Evolutionary conservation across 2,329 filamentous ascomycete genomes (phyloP), one percentile per base, ranked within the genome.

Genomic region (Phialophora verrucosa): DNA sequence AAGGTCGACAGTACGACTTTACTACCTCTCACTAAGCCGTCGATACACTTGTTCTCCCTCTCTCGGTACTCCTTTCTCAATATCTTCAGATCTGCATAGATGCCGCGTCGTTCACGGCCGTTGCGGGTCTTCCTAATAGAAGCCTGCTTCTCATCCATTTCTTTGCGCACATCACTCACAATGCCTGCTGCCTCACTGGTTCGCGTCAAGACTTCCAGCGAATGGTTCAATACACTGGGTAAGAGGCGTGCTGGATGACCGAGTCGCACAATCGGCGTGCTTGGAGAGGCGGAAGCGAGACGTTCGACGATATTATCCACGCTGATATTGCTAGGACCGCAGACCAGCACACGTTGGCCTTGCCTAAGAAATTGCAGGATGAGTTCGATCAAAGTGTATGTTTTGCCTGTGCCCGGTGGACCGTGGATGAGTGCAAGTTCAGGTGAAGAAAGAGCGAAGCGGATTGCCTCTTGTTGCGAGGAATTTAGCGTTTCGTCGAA

Each of bases 251-350:
- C 95, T 0, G 95, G 95, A 77, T 99, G 95, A 0, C 95, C 95
- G 0, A 99, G 86, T 1, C 95, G 90, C 42, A 98, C 86, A 73
- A 98, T 92, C 0, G 92, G 90, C 1, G 97, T 84, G 74, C 92
- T 93, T 0, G 91, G 88, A 5, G 71, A 69, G 2, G 70, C 64
- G 23, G 64, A 35, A 1, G 93, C 88, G 1, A 98, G 85, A 7
- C 95, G 88, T 79, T 99, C 95, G 8, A 97, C 93, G 65, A 99
- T 96, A 75, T 99, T 99, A 84, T 99, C 95, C 0, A 99, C 95
- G 0, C 92, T 95, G 72, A 99, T 93, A 76, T 99, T 99, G 32
- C 92, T 97, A 0, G 95, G 95, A 0, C 94, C 95, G 74, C 95
- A 98, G n/a, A 98, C 94, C 1, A 98, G 84, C 11, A 98, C 83